Conservation (phyloP, 2,329 filamentous ascomycete species). For the Exophiala oligosperma region DNA sequence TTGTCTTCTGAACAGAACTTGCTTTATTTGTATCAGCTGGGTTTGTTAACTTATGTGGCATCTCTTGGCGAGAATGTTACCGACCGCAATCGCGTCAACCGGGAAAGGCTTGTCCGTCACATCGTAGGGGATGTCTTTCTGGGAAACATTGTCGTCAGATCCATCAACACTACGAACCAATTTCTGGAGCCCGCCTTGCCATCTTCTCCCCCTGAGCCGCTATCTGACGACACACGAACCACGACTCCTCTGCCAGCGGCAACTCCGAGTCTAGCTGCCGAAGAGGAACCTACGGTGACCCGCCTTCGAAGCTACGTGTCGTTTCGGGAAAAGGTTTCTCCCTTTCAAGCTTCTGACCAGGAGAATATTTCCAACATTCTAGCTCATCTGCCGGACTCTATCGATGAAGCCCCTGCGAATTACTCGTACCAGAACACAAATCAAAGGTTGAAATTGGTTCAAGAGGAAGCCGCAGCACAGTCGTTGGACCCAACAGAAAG, state of each 20-base stretch:
- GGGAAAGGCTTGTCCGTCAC: slow-evolving; percentile 23
- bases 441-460: slow-evolving; percentile 16
- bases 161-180: not conserved
- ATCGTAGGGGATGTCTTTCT: slow-evolving; percentile 14
- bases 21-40: slow-evolving; percentile 10
- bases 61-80: slow-evolving; percentile 13
- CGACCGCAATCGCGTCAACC: slow-evolving; percentile 23
- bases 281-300: slow-evolving; percentile 13
- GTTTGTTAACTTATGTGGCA: slow-evolving; percentile 8
- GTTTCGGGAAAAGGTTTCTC: slow-evolving; percentile 7
- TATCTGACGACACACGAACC: not conserved
- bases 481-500: slow-evolving; percentile 21
- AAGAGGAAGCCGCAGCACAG: slow-evolving; percentile 16
- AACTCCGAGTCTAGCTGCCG: slow-evolving; percentile 5
- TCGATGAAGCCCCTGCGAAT: slow-evolving; percentile 17
- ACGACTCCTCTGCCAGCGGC: slow-evolving; percentile 3
- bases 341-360: slow-evolving; percentile 2
- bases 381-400: slow-evolving; percentile 16
- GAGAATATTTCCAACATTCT: slow-evolving; percentile 10
- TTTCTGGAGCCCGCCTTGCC: not conserved
- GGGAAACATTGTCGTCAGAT: slow-evolving; percentile 6
- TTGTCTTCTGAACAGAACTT: not conserved
- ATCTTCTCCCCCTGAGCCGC: slow-evolving; percentile 3
- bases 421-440: slow-evolving; percentile 22
- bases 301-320: slow-evolving; percentile 12